phyloP scores from a whole-genome alignment of 1,139 yeast genomes.

The Suhomyces maxii region DNA sequence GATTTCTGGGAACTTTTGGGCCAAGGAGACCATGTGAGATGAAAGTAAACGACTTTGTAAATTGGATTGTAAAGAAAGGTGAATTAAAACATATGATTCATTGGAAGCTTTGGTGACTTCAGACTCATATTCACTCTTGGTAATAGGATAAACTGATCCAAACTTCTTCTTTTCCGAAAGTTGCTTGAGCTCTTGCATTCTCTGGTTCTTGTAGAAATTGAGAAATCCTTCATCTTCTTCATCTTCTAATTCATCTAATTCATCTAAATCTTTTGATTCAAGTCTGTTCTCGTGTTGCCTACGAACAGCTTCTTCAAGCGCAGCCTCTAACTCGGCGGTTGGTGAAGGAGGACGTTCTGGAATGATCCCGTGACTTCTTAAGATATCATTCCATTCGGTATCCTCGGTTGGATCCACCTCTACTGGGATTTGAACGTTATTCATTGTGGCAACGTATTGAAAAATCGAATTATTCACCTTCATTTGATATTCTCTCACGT shows the following conservation, averaged over 20 bases:
- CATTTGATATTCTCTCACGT: neutral
- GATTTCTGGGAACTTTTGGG: constrained; percentile 68
- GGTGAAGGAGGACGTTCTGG: constrained; percentile 94
- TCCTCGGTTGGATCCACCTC: constrained; percentile 95
- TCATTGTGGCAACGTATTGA: constrained; percentile 17
- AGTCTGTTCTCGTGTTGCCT: constrained; percentile 74
- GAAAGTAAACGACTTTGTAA: constrained; percentile 73
- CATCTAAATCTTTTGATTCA: constrained; percentile 74
- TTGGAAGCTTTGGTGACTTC: constrained; percentile 84
- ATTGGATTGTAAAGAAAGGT: constrained; percentile 68
- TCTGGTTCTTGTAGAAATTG: constrained; percentile 68
- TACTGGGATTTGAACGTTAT: constrained; percentile 58
- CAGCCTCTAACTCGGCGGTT: constrained; percentile 80
- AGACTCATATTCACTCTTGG: constrained; percentile 82
- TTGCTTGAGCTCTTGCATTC: constrained; percentile 70
- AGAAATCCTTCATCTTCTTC: constrained; percentile 79
- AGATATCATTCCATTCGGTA: constrained; percentile 97
- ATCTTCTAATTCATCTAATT: constrained; percentile 77
- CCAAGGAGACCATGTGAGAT: constrained; percentile 51
- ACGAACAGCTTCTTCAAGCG: constrained; percentile 76
- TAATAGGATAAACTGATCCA: constrained; percentile 74
- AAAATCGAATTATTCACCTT: neutral
- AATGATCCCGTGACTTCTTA: constrained; percentile 84
- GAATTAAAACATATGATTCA: constrained; percentile 64
- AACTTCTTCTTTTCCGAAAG: constrained; percentile 62